Conservation (phyloP, 1,284 basidiomycete species). For the Cryptococcus sp. region DNA sequence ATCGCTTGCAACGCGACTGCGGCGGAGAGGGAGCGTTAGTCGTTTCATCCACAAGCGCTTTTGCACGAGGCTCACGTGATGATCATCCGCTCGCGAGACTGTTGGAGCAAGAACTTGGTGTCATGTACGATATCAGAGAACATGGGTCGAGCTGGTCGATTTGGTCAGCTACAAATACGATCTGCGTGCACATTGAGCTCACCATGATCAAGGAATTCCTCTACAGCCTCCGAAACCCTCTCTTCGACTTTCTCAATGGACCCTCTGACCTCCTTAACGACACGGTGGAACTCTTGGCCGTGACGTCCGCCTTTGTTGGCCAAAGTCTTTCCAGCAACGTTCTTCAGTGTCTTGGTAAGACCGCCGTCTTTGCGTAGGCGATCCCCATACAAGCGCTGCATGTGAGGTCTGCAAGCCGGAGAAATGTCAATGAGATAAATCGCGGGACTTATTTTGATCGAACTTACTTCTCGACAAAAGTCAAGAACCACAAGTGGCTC, state of each 20-base stretch:
- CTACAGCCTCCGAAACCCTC: slow-evolving; percentile 83
- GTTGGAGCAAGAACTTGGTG: slow-evolving; percentile 86
- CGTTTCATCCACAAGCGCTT: background rate
- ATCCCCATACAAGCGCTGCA: slow-evolving; percentile 92
- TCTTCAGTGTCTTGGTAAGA: slow-evolving; percentile 93
- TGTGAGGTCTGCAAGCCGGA: slow-evolving; percentile 74
- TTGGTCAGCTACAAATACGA: slow-evolving; percentile 2
- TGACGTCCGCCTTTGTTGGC: slow-evolving; percentile 61
- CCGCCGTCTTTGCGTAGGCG: slow-evolving; percentile 91
- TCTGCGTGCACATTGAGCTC: slow-evolving; percentile 40
- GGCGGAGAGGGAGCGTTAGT: slow-evolving; percentile 4
- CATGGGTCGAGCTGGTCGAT: slow-evolving; percentile 57
- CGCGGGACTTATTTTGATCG: too few species aligned
- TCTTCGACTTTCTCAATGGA: slow-evolving; percentile 94
- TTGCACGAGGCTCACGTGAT: slow-evolving; percentile 66
- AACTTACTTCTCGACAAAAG: slow-evolving; percentile 78
- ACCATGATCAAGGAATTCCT: slow-evolving; percentile 91
- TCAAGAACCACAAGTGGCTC: slow-evolving; percentile 89
- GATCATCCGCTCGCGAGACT: slow-evolving; percentile 82
- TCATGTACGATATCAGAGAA: slow-evolving; percentile 85
- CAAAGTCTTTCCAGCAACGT: slow-evolving; percentile 72
- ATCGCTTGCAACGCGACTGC: slow-evolving; percentile 77
- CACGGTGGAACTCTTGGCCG: slow-evolving; percentile 72
- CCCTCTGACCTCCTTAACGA: slow-evolving; percentile 85
- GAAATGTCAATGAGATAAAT: background rate